Evolutionary conservation across 345 rosid genomes (phyloP), one percentile per base, ranked within the genome.

Genomic region (Tarenaya hassleriana): DNA sequence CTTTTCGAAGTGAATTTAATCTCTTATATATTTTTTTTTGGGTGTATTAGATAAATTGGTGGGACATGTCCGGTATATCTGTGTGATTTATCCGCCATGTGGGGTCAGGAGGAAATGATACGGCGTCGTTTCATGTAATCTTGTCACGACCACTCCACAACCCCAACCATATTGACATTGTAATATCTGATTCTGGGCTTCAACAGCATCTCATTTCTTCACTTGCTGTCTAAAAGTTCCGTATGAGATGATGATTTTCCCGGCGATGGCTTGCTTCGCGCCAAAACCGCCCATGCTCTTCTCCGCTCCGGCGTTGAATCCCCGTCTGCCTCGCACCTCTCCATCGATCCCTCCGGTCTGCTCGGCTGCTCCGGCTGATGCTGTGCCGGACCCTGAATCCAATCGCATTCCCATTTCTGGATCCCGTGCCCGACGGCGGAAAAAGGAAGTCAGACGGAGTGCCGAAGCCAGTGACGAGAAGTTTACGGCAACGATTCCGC

Each of bases 401-500:
- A 39, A 55, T n/a, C 61, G 60, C 50, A 61, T 57, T 55, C 34
- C 62, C 43, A 59, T 60, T 47, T 56, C 58, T 16, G 56, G 38
- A 58, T n/a, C 42, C 41, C 61, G 58, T 17, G 15, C 47, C 40
- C 52, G 44, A 13, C 60, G 35, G 1, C 39, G 21, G 29, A 66
- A 71, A 18, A 31, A 60, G n/a, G 39, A 66, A 34, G 44, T 14
- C 27, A 56, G 69, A 10, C 17, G 37, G 21, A 63, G 44, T 45
- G 67, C 56, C 11, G 43, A 34, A 47, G 8, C 50, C 27, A 37
- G 27, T 14, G 51, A 34, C 29, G 58, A 55, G 5, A 50, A 50
- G 44, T 74, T 77, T 43, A 84, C 74, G 8, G 58, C 70, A 3
- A 79, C 67, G 24, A 72, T 51, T 35, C 86, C 84, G 1, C 71